Percentiles rank a stretch among this genome's conserved stretches.
Conservation (phyloP, 164 flowering plant genomes). For the Pachysandra terminalis region DNA sequence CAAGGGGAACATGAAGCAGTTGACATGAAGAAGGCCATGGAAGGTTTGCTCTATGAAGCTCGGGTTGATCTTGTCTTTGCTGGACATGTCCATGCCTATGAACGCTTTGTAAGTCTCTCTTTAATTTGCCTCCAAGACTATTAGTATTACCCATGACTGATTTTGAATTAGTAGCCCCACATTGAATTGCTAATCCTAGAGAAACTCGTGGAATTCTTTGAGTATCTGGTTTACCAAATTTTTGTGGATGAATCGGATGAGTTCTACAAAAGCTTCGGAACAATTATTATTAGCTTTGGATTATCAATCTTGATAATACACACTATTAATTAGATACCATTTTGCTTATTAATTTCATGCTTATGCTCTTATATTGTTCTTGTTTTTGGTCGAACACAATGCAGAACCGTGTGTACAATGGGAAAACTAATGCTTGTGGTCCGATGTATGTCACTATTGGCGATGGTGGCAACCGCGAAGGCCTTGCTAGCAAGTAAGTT, state of each 20-base stretch:
- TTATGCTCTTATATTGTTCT: background rate
- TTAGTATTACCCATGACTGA: too few relatives aligned
- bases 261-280: too few relatives aligned
- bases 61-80: conserved; percentile 71
- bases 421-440: conserved; percentile 42
- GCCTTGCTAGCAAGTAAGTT: conserved; percentile 45
- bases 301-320: too few relatives aligned
- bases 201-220: too few relatives aligned
- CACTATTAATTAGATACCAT: too few relatives aligned
- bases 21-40: conserved; percentile 64
- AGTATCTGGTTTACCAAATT: too few relatives aligned
- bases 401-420: conserved; percentile 51
- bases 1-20: conserved; percentile 52
- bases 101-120: conserved; percentile 66
- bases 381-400: background rate
- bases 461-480: conserved; percentile 80
- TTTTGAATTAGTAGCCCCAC: too few relatives aligned
- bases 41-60: conserved; percentile 52
- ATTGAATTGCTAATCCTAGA: too few relatives aligned
- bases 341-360: too few relatives aligned
- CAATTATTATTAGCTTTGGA: too few relatives aligned
- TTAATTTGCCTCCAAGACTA: background rate
- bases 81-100: conserved; percentile 93
- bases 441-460: conserved; percentile 63
- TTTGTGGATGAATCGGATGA: too few relatives aligned